Conservation (phyloP, 2,329 filamentous ascomycete genomes). For the Aspergillus sclerotialis region DNA sequence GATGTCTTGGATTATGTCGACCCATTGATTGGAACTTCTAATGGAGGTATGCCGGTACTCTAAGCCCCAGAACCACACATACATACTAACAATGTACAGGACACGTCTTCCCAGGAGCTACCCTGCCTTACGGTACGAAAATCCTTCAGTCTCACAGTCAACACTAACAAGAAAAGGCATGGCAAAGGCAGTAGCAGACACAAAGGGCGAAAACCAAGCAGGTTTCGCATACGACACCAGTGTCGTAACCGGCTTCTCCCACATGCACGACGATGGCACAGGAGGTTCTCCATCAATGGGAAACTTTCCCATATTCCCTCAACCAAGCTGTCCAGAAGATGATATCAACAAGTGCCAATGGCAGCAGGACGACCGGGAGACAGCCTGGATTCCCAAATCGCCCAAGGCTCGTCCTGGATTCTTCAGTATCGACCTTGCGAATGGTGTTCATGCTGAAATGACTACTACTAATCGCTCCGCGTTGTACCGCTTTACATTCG, state of each 20-base stretch:
- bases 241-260: slow-evolving; percentile 45
- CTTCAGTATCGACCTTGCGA: slow-evolving; percentile 55
- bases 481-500: slow-evolving; percentile 60
- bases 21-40: slow-evolving; percentile 49
- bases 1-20: slow-evolving; percentile 40
- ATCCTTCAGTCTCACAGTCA: no score
- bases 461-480: slow-evolving; percentile 60
- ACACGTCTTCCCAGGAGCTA: slow-evolving; percentile 53
- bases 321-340: slow-evolving; percentile 54
- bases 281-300: slow-evolving; percentile 56
- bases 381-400: slow-evolving; percentile 43
- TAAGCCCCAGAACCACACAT: no score
- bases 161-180: slow-evolving; percentile 30
- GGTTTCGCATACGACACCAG: slow-evolving; percentile 49
- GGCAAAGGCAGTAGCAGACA: slow-evolving; percentile 51
- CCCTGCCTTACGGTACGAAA: slow-evolving; percentile 47
- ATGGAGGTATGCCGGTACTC: slow-evolving; percentile 38
- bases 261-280: slow-evolving; percentile 49
- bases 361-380: slow-evolving; percentile 46
- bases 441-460: slow-evolving; percentile 58
- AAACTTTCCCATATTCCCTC: slow-evolving; percentile 67
- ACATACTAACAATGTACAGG: slow-evolving; percentile 25
- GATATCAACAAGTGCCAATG: slow-evolving; percentile 58
- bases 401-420: slow-evolving; percentile 57
- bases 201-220: slow-evolving; percentile 48